Conservation (phyloP, 176 grass and related monocot genomes). For the Avena insularis region DNA sequence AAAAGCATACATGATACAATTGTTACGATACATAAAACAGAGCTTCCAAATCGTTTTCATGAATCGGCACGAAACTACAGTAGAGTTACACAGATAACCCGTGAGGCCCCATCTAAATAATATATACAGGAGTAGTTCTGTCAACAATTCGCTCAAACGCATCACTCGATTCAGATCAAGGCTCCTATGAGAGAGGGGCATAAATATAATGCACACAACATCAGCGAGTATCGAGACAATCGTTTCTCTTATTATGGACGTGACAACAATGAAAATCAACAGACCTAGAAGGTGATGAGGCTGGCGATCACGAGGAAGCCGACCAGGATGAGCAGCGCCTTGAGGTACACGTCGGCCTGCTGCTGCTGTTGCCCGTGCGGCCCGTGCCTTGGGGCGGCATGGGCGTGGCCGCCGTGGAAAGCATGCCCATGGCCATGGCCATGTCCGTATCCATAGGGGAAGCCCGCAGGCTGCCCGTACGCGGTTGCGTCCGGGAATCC, state of each 20-base stretch:
- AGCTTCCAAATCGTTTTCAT: conserved; percentile 29
- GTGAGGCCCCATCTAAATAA: conserved; percentile 29
- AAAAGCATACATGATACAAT: neutral
- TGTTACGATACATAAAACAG: conserved; percentile 26
- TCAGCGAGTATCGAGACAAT: neutral
- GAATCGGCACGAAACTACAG: conserved; percentile 31
- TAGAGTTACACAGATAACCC: conserved; percentile 7
- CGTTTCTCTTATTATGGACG: neutral
- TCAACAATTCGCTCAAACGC: neutral
- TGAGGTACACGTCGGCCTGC: conserved; percentile 85
- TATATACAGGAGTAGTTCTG: conserved; percentile 55
- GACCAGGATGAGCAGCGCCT: conserved; percentile 78
- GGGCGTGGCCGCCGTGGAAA: conserved; percentile 59
- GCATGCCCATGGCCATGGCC: conserved; percentile 62
- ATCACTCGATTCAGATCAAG: neutral
- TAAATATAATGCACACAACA: conserved; percentile 13
- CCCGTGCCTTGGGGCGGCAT: conserved; percentile 54
- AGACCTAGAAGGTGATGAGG: conserved; percentile 82
- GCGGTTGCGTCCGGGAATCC: conserved; percentile 69
- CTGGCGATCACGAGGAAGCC: conserved; percentile 82
- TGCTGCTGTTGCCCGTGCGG: conserved; percentile 67
- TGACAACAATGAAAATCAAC: neutral
- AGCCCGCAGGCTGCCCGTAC: conserved; percentile 71
- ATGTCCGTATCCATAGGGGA: conserved; percentile 67
- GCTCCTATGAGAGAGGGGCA: neutral